phyloP scores from a whole-genome alignment of 768 basidiomycete species.

The Panaeolus papilionaceus region DNA sequence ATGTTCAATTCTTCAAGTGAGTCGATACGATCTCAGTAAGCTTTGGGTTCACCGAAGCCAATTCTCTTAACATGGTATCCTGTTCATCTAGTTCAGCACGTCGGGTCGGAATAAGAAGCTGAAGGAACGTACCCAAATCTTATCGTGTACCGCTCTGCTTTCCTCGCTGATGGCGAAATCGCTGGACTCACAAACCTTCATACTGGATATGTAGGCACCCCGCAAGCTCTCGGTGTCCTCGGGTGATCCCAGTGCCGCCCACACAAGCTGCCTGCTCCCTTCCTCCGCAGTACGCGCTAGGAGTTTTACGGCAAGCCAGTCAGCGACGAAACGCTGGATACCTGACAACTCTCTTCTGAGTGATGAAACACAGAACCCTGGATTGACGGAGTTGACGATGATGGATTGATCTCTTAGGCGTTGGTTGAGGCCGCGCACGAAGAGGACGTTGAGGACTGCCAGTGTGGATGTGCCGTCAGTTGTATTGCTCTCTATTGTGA shows the following conservation, averaged over 20 bases:
- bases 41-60: background rate
- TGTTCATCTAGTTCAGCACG: background rate
- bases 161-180: constrained; percentile 41
- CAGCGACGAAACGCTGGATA: constrained; percentile 21
- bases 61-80: background rate
- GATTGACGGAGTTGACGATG: constrained; percentile 44
- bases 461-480: background rate
- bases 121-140: constrained; percentile 39
- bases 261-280: constrained; percentile 42
- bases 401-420: constrained; percentile 31
- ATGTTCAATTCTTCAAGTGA: background rate
- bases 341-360: constrained; percentile 36
- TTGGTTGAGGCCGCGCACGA: constrained; percentile 42
- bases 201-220: constrained; percentile 36
- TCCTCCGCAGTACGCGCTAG: constrained; percentile 45
- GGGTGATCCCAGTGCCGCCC: constrained; percentile 33
- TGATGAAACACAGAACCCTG: constrained; percentile 49
- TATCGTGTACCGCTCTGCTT: constrained; percentile 34
- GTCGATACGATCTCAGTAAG: background rate
- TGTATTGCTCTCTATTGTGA: background rate
- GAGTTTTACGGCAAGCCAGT: constrained; percentile 32
- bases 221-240: constrained; percentile 30
- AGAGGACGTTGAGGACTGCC: constrained; percentile 47
- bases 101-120: no score
- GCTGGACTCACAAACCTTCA: constrained; percentile 36